Conservation (phyloP, 345 rosid genomes). For the Hypericum androsaemum region DNA sequence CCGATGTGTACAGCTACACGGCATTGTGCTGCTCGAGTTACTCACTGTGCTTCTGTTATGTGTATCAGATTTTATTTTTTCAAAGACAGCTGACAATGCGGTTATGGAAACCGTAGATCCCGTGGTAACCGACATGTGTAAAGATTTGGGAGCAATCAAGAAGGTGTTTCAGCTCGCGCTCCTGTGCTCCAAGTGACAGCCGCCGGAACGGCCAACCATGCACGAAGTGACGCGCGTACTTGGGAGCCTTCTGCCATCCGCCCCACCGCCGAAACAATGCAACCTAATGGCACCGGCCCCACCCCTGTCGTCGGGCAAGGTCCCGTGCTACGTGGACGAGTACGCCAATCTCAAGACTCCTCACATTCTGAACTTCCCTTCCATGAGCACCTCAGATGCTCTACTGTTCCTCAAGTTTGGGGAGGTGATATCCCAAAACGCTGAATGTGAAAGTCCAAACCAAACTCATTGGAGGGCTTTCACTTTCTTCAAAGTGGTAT, state of each 20-base stretch:
- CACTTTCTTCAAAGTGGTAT: too few species aligned
- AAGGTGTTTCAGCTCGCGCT: constrained; percentile 88
- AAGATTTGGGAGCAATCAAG: constrained; percentile 72
- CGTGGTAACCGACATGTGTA: constrained; percentile 59
- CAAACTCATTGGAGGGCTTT: too few species aligned
- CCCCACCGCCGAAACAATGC: constrained; percentile 35
- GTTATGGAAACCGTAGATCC: constrained; percentile 86
- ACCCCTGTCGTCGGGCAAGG: constrained; percentile 24
- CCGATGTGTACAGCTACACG: constrained; percentile 93
- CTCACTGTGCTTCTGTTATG: constrained; percentile 37
- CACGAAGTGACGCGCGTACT: constrained; percentile 81
- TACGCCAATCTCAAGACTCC: constrained; percentile 82
- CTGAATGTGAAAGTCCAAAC: constrained; percentile 15
- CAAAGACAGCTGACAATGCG: constrained; percentile 70
- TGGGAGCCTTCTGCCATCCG: constrained; percentile 42
- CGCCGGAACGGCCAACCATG: constrained; percentile 79
- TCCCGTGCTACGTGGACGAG: constrained; percentile 64
- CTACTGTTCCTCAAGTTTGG: constrained; percentile 85
- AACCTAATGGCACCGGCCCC: constrained; percentile 16
- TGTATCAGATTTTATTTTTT: constrained; percentile 55
- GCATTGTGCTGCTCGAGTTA: constrained; percentile 81
- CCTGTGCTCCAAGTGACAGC: constrained; percentile 69
- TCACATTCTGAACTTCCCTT: constrained; percentile 64
- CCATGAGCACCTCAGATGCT: constrained; percentile 92
- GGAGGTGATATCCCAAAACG: constrained; percentile 85